These are phyloP conservation scores for Santalum album DNA, from an alignment of 164 flowering plant species.

Conservation along the genomic window DNA sequence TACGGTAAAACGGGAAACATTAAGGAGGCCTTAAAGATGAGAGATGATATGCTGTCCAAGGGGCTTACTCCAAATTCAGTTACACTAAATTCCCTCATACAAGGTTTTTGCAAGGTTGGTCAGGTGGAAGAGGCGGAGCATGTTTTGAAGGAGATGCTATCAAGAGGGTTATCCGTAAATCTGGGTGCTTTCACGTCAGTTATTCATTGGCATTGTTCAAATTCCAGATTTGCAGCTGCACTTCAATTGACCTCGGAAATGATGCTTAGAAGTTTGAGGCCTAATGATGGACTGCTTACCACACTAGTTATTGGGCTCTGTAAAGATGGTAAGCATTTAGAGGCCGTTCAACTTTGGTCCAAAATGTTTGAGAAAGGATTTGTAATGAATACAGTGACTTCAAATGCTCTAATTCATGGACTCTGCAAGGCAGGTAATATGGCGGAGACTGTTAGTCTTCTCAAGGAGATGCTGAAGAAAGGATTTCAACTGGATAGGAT, in stretches of 20 bases:
- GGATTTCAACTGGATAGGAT: slow-evolving; percentile 38
- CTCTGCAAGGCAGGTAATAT: slow-evolving; percentile 41
- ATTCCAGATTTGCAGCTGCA: slow-evolving; percentile 42
- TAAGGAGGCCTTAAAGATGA: slow-evolving; percentile 34
- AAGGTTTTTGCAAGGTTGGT: slow-evolving; percentile 41
- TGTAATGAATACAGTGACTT: slow-evolving; percentile 40
- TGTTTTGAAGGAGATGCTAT: slow-evolving; percentile 47
- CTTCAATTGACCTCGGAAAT: slow-evolving; percentile 37
- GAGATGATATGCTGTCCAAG: slow-evolving; percentile 47
- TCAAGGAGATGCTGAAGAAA: slow-evolving; percentile 41
- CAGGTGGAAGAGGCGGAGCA: slow-evolving; percentile 39
- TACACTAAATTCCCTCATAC: slow-evolving; percentile 47
- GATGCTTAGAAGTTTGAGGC: slow-evolving; percentile 49
- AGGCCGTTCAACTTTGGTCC: slow-evolving; percentile 53
- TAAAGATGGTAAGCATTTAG: slow-evolving; percentile 31
- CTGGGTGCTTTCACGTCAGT: slow-evolving; percentile 35
- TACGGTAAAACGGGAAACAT: slow-evolving; percentile 41
- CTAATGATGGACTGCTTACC: slow-evolving; percentile 49
- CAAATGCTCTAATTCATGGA: slow-evolving; percentile 69
- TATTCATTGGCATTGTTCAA: slow-evolving; percentile 33
- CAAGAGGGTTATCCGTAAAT: slow-evolving; percentile 23
- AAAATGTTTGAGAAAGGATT: slow-evolving; percentile 44
- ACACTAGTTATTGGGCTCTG: slow-evolving; percentile 41
- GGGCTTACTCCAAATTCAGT: slow-evolving; percentile 44
- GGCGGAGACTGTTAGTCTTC: slow-evolving; percentile 37